phyloP scores from a whole-genome alignment of 179 eudicot species.

The Pouteria campechiana region DNA sequence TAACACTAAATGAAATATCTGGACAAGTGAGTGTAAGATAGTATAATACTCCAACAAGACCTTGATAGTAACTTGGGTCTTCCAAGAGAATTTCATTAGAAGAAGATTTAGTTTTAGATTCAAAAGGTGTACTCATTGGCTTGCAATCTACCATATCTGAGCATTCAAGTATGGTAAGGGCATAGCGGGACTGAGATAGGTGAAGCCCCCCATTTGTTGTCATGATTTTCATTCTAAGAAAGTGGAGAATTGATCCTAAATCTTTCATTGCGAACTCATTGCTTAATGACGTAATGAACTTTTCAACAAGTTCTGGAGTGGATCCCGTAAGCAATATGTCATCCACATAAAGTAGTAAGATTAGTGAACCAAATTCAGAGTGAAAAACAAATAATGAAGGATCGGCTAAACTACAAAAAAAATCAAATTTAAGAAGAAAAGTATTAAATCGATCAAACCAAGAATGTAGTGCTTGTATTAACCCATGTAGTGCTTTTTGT shows the following conservation, averaged over 20 bases:
- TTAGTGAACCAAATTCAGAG: neutral
- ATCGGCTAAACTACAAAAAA: neutral
- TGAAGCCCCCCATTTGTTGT: neutral
- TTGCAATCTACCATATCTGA: neutral
- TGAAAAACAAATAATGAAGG: neutral
- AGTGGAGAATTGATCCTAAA: neutral
- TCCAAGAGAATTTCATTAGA: neutral
- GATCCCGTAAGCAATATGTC: neutral
- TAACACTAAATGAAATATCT: neutral
- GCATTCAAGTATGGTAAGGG: neutral
- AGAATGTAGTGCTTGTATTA: neutral
- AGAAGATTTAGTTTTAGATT: too few species aligned
- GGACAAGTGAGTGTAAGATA: constrained; percentile 1
- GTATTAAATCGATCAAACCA: neutral
- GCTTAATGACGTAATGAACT: too few species aligned
- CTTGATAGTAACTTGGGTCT: neutral
- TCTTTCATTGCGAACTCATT: neutral
- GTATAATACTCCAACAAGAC: neutral
- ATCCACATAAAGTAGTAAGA: too few species aligned
- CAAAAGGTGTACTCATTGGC: neutral
- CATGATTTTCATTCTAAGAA: neutral
- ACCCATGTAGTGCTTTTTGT: neutral
- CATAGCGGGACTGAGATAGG: neutral
- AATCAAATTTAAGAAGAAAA: too few species aligned
- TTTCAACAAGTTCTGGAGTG: too few species aligned